A percentile compares a stretch with the other conserved stretches of the same genome.
phyloP scores from a whole-genome alignment of 2,329 filamentous ascomycete species.

The Biscogniauxia mediterranea region DNA sequence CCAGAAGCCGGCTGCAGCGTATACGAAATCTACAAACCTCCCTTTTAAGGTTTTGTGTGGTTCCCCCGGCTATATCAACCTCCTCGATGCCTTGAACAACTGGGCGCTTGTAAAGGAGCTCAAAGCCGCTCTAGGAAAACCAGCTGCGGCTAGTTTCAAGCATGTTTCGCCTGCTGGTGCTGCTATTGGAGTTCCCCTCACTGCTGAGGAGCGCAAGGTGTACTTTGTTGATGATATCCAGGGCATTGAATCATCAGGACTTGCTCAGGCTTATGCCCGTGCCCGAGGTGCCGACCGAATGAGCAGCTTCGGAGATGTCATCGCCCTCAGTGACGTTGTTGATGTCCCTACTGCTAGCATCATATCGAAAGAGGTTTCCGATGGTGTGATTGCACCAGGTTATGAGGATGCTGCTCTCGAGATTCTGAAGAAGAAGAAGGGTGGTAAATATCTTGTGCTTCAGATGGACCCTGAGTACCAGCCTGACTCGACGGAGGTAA shows the following conservation, averaged over 20 bases:
- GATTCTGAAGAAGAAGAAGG: slow-evolving; percentile 97
- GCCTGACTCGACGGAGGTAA: slow-evolving; percentile 76
- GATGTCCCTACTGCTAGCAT: slow-evolving; percentile 95
- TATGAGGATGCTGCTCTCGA: slow-evolving; percentile 84
- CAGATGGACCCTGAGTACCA: slow-evolving; percentile 89
- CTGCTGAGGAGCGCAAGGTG: slow-evolving; percentile 86
- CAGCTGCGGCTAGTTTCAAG: slow-evolving; percentile 97
- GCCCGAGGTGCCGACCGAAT: slow-evolving; percentile 95
- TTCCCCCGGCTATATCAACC: slow-evolving; percentile 93
- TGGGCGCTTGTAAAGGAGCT: slow-evolving; percentile 98
- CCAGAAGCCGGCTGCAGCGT: slow-evolving; percentile 93
- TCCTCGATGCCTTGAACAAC: slow-evolving; percentile 92
- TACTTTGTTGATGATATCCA: slow-evolving; percentile 97
- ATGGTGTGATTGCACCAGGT: slow-evolving; percentile 89
- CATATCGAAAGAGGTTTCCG: slow-evolving; percentile 95
- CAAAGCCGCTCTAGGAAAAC: slow-evolving; percentile 79
- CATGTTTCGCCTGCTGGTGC: slow-evolving; percentile 96
- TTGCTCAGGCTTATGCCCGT: slow-evolving; percentile 94
- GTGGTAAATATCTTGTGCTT: slow-evolving; percentile 91
- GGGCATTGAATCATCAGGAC: slow-evolving; percentile 78
- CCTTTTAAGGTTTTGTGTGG: slow-evolving; percentile 95
- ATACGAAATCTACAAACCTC: slow-evolving; percentile 66
- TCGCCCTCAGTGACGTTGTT: slow-evolving; percentile 86
- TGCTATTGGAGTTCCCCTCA: slow-evolving; percentile 86
- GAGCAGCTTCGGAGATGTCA: slow-evolving; percentile 97